These are phyloP conservation scores for Purpureocillium takamizusanense DNA, from an alignment of 2,329 filamentous ascomycete species.

Conservation along the genomic window DNA sequence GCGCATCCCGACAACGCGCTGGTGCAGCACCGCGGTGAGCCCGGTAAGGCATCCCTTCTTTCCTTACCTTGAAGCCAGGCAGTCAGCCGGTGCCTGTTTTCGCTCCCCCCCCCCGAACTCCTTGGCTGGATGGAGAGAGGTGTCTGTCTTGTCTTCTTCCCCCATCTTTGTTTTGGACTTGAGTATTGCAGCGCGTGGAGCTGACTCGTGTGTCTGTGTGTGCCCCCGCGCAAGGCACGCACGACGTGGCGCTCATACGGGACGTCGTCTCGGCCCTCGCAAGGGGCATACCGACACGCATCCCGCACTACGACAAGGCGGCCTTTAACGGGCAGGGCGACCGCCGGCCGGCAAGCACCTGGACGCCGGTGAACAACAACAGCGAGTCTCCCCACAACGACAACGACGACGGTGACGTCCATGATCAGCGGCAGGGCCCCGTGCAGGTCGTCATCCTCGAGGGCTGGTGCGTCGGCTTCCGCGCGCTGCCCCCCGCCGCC, in stretches of 20 bases:
- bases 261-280: slow-evolving; percentile 53
- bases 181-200: no score
- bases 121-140: no score
- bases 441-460: slow-evolving; percentile 69
- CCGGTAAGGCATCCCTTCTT: slow-evolving; percentile 44
- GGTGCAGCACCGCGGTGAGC: slow-evolving; percentile 74
- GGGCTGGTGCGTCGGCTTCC: slow-evolving; percentile 87
- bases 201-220: background rate
- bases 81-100: background rate
- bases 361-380: slow-evolving; percentile 49
- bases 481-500: slow-evolving; percentile 44
- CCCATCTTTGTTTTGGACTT: no score
- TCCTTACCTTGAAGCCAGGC: no score
- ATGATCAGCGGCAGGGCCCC: slow-evolving; percentile 17
- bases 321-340: slow-evolving; percentile 69
- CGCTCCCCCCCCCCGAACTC: no score
- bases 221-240: slow-evolving; percentile 37
- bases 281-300: slow-evolving; percentile 36
- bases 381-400: no score
- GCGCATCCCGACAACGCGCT: slow-evolving; percentile 63
- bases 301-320: slow-evolving; percentile 81
- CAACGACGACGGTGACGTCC: no score
- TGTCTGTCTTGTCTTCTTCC: background rate
- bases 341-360: slow-evolving; percentile 52
- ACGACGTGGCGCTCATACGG: slow-evolving; percentile 60